Evolutionary conservation across 2,329 filamentous ascomycete genomes (phyloP).

Genomic region (Byssoonygena ceratinophila): DNA sequence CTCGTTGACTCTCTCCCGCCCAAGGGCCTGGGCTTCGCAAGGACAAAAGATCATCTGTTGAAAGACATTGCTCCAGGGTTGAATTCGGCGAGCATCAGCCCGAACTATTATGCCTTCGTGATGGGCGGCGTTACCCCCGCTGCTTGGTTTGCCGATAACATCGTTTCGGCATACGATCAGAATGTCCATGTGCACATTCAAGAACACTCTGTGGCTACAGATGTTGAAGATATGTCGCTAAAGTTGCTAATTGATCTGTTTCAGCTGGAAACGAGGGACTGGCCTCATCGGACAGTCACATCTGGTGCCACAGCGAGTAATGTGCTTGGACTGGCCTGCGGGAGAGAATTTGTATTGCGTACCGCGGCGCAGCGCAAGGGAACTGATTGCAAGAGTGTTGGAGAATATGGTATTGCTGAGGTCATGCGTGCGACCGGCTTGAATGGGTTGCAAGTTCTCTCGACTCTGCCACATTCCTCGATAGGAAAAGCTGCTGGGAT

Average conservation of each 20-base stretch:
- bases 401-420: slow-evolving; percentile 57
- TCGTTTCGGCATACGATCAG: slow-evolving; percentile 73
- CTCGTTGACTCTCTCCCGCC: slow-evolving; percentile 24
- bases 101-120: slow-evolving; percentile 79
- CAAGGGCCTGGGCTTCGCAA: slow-evolving; percentile 25
- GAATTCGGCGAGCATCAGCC: slow-evolving; percentile 53
- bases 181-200: slow-evolving; percentile 77
- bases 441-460: slow-evolving; percentile 62
- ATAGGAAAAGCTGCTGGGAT: slow-evolving; percentile 73
- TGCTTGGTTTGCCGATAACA: slow-evolving; percentile 68
- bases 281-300: slow-evolving; percentile 69
- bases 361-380: slow-evolving; percentile 34
- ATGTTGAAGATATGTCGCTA: slow-evolving; percentile 64
- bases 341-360: slow-evolving; percentile 49
- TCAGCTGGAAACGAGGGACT: slow-evolving; percentile 44
- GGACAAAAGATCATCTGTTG: slow-evolving; percentile 31
- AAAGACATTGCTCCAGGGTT: slow-evolving; percentile 45
- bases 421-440: slow-evolving; percentile 57
- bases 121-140: slow-evolving; percentile 71
- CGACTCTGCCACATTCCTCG: slow-evolving; percentile 73
- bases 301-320: slow-evolving; percentile 61
- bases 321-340: slow-evolving; percentile 56
- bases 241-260: slow-evolving; percentile 59
- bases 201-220: slow-evolving; percentile 61
- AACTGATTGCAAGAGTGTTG: slow-evolving; percentile 41